Evolutionary conservation across 306 rosid species (phyloP).

Genomic region (Albizia julibrissin): DNA sequence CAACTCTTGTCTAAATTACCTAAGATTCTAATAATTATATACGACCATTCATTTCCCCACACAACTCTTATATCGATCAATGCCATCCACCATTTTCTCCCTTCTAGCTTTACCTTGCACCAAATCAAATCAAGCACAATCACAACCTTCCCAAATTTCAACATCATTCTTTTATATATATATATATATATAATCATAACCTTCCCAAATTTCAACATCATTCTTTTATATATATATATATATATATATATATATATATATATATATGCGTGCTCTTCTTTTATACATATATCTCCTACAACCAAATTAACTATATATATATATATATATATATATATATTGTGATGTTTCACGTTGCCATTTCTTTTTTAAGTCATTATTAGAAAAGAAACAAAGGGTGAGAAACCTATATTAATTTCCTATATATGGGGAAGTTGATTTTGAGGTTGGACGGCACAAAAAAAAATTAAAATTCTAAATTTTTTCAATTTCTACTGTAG

Average conservation of each 20-base stretch:
- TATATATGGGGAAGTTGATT: slow-evolving; percentile 1
- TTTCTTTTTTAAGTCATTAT: slow-evolving; percentile 2
- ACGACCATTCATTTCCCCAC: slow-evolving; percentile 40
- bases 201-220: too few species aligned
- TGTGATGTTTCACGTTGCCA: not conserved
- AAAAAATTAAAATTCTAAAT: too few species aligned
- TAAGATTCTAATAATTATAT: slow-evolving; percentile 56
- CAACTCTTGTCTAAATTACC: slow-evolving; percentile 57
- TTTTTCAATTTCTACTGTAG: too few species aligned
- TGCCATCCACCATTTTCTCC: slow-evolving; percentile 31
- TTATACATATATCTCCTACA: slow-evolving; percentile 24
- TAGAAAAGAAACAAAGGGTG: slow-evolving; percentile 11
- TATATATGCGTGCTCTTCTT: slow-evolving; percentile 37
- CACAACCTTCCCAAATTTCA: slow-evolving; percentile 46
- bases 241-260: too few species aligned
- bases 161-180: slow-evolving; percentile 29
- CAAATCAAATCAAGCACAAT: slow-evolving; percentile 45
- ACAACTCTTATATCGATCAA: slow-evolving; percentile 30
- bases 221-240: not conserved
- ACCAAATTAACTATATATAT: slow-evolving; percentile 1
- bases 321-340: not conserved
- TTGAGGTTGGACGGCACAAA: too few species aligned
- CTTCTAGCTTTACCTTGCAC: slow-evolving; percentile 31
- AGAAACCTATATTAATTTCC: slow-evolving; percentile 1
- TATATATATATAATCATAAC: too few species aligned